Base-by-base conservation (phyloP, 176 grass and related monocot genomes). In the Saccharum officinarum region DNA sequence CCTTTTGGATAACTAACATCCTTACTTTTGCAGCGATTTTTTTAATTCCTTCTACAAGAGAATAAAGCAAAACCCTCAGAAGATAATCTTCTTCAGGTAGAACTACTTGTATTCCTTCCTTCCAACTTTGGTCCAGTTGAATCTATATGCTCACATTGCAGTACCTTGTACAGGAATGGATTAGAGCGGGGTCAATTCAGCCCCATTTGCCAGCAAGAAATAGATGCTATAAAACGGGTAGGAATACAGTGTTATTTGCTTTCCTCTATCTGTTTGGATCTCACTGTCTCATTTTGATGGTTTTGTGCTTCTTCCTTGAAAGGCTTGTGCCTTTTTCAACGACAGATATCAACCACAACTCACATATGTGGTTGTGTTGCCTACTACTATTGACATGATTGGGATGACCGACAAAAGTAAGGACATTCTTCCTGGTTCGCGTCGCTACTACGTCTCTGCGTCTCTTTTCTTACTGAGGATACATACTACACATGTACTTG, bases 81-180 rank as follows among this genome's bases (percentile, higher is more conserved):
- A 23, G 42, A 47, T 73, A 47, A 73, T 73, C 22, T 72, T 72
- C 69, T 73, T 73, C 69, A 72, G 39, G 69, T 72, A 45, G 33
- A 71, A 71, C 38, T 46, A 15, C 22, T 46, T 72, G 31, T 45
- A 44, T 31, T 31, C 31, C 31, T 72, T 46, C 69, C 5, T 45
- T 45, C 20, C 45, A 47, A 15, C 3, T 47, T 15, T 47, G 45
- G 13, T 15, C 45, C 45, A 47, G 11, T 31, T 31, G 31, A 31
- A 31, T 31, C 31, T 45, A 72, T 45, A 46, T 72, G 67, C 68
- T 70, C 12, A 73, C 12, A 47, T 0, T 22, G 70, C 39, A 46
- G 8, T 73, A 15, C 40, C 70, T 47, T 44, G 6, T 1, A 30
- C 71, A 73, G 71, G 47, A 47, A 31, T 49, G 42, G 69, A 10